These are phyloP conservation scores for Metschnikowia rubicola DNA, from an alignment of 805 yeast genomes.

Conservation along the genomic window DNA sequence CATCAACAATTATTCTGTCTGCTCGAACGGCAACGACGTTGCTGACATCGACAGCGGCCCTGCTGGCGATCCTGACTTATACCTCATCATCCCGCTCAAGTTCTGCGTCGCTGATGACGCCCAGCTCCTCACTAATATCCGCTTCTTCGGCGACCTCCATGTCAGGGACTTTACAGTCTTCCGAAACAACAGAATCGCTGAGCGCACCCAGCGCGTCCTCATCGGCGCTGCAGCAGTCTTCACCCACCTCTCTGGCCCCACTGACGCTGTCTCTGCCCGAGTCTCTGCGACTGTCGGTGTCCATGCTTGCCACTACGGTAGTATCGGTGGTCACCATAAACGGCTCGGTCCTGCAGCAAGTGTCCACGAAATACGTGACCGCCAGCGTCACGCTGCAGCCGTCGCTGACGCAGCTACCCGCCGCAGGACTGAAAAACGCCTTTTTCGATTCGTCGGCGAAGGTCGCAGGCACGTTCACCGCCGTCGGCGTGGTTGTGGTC, in stretches of 20 bases:
- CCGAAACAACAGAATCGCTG: not conserved
- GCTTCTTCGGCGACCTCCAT: not conserved
- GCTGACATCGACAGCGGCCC: not conserved
- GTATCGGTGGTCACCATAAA: conserved; percentile 33
- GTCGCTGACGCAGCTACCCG: conserved; percentile 1
- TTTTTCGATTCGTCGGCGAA: conserved; percentile 71
- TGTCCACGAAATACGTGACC: conserved; percentile 24
- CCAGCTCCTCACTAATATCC: not conserved
- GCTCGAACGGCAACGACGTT: not conserved
- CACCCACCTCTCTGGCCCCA: not conserved
- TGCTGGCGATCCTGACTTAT: not conserved
- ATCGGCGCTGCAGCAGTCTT: not conserved
- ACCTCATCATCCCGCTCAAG: not conserved
- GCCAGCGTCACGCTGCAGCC: conserved; percentile 7
- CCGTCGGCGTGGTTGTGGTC: conserved; percentile 63
- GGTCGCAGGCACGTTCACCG: conserved; percentile 83
- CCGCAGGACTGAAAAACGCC: conserved; percentile 21
- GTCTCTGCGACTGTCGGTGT: not conserved
- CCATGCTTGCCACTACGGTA: conserved; percentile 22
- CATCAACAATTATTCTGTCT: not conserved
- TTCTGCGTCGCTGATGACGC: not conserved
- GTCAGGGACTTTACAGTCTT: not conserved
- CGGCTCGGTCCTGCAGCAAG: conserved; percentile 25
- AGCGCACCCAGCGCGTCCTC: not conserved
- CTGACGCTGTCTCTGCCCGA: not conserved